These are phyloP conservation scores for Candida anglica DNA, from an alignment of 805 yeast genomes.

Conservation along the genomic window DNA sequence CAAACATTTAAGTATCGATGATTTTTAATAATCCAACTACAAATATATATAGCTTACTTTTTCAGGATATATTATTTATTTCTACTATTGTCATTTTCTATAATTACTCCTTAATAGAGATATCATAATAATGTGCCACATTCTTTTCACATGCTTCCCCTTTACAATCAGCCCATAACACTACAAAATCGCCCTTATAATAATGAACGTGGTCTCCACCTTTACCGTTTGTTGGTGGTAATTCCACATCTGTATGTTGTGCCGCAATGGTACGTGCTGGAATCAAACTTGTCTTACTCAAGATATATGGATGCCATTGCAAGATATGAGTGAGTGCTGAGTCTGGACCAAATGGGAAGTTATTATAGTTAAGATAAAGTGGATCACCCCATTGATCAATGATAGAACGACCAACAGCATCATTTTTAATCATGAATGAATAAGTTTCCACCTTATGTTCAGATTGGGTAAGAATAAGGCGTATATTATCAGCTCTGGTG, in stretches of 20 bases:
- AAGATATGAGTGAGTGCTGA: constrained; percentile 80
- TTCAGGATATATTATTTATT: not conserved
- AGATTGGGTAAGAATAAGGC: constrained; percentile 68
- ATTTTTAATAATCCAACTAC: no score
- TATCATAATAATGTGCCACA: constrained; percentile 23
- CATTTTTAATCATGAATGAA: constrained; percentile 70
- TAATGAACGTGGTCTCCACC: constrained; percentile 47
- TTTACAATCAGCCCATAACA: constrained; percentile 56
- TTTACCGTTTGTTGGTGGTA: constrained; percentile 18
- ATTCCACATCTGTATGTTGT: constrained; percentile 12
- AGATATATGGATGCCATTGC: constrained; percentile 90
- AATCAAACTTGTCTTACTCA: constrained; percentile 70
- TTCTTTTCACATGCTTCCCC: constrained; percentile 50
- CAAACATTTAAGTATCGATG: no score
- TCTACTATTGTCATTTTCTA: no score
- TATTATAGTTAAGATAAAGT: constrained; percentile 61
- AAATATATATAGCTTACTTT: no score
- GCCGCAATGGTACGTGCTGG: constrained; percentile 44
- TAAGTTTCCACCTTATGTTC: constrained; percentile 59
- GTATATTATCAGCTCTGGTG: constrained; percentile 49
- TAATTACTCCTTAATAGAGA: no score
- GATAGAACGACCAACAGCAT: constrained; percentile 58
- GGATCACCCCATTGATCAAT: constrained; percentile 81
- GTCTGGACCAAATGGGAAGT: constrained; percentile 56
- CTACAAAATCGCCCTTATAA: constrained; percentile 64